Percentiles rank a stretch among this genome's conserved stretches.
phyloP scores from a whole-genome alignment of 2,329 filamentous ascomycete genomes.

The Thielaviopsis punctulata region DNA sequence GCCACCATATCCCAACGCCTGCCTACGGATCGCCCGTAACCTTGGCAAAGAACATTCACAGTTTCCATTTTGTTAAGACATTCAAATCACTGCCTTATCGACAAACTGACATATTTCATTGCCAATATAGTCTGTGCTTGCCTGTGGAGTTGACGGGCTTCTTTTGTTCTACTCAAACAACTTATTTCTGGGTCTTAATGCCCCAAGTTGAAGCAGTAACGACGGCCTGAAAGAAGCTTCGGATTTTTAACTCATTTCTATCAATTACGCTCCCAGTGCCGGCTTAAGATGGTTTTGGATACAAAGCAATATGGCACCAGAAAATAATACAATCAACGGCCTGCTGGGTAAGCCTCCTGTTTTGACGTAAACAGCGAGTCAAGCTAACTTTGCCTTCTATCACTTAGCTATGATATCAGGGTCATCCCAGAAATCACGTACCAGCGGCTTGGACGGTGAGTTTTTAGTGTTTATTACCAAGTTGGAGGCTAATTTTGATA shows the following conservation, averaged over 20 bases:
- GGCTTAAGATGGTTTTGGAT: not conserved
- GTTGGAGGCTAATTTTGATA: slow-evolving; percentile 12
- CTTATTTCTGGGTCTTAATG: not conserved
- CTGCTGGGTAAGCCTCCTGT: slow-evolving; percentile 19
- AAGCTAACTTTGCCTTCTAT: slow-evolving; percentile 16
- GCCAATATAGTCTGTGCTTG: not conserved
- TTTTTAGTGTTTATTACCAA: not conserved
- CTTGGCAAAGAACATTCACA: too few species aligned
- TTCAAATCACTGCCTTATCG: not conserved
- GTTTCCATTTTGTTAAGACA: too few species aligned
- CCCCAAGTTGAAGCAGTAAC: not conserved
- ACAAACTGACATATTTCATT: not conserved
- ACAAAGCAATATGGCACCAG: slow-evolving; percentile 19
- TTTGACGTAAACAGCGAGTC: slow-evolving; percentile 18
- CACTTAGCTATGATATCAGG: slow-evolving; percentile 5
- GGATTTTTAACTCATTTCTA: not conserved
- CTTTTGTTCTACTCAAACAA: not conserved
- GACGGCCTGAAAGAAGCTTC: not conserved
- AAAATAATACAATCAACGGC: slow-evolving; percentile 20
- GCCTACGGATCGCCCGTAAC: not conserved
- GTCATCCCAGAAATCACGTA: slow-evolving; percentile 21
- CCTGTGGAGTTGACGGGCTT: not conserved
- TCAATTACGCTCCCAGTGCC: not conserved
- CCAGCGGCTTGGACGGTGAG: slow-evolving; percentile 26
- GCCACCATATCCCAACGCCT: not conserved